Evolutionary conservation across 1,284 basidiomycete genomes (phyloP).

Genomic region (Rhodotorula sp.): DNA sequence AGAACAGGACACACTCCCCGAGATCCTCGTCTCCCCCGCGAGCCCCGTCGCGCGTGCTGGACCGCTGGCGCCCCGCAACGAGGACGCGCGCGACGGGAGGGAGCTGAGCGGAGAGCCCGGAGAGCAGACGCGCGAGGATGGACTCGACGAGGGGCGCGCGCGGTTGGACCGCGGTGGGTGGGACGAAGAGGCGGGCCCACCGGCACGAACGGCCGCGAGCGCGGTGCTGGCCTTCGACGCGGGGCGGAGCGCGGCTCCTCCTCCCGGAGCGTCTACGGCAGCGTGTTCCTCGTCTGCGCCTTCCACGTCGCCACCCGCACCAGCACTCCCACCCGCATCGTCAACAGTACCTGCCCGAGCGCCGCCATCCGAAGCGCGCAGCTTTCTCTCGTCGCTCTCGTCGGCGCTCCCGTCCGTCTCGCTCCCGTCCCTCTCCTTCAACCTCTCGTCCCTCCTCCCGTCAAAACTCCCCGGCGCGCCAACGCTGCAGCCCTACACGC

Average conservation of each 20-base stretch:
- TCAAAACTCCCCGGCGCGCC: constrained; percentile 6
- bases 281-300: no score
- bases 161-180: no score
- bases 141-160: no score
- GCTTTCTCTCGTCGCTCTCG: constrained; percentile 13
- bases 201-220: no score
- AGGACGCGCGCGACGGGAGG: not conserved
- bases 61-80: not conserved
- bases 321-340: not conserved
- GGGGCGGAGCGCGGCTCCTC: no score
- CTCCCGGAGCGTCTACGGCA: no score
- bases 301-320: not conserved
- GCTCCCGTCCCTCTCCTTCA: not conserved
- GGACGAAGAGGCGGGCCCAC: no score
- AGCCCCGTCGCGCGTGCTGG: not conserved
- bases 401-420: constrained; percentile 4
- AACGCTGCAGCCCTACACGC: not conserved
- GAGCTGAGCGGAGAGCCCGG: not conserved
- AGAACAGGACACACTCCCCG: not conserved
- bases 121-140: no score
- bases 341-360: not conserved
- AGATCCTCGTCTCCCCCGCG: constrained; percentile 15
- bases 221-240: no score
- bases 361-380: not conserved
- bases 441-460: not conserved